These are phyloP conservation scores for Neurospora tetraspora DNA, from an alignment of 495 filamentous ascomycete genomes.

Conservation along the genomic window DNA sequence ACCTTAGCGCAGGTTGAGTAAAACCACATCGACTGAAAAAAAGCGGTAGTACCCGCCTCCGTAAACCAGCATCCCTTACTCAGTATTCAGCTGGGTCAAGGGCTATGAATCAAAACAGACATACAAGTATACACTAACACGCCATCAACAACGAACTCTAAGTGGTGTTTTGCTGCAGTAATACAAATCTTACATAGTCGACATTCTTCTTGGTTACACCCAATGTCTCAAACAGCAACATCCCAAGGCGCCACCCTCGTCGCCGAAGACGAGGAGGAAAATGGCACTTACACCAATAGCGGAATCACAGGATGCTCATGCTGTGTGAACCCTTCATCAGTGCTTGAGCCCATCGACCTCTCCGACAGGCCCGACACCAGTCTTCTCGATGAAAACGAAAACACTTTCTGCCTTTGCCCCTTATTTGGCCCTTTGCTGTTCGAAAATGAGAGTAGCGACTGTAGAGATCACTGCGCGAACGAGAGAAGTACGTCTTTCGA, in stretches of 20 bases:
- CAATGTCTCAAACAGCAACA: background rate
- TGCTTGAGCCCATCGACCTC: background rate
- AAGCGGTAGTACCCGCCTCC: background rate
- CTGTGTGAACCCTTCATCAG: background rate
- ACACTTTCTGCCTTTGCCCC: constrained; percentile 56
- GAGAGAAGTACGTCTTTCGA: constrained; percentile 51
- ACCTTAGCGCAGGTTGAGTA: no score
- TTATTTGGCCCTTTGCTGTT: constrained; percentile 73
- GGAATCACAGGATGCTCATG: background rate
- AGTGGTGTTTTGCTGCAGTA: background rate
- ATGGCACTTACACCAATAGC: background rate
- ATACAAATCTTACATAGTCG: background rate
- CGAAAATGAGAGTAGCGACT: constrained; percentile 79
- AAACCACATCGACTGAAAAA: no score
- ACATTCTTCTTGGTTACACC: background rate
- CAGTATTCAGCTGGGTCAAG: background rate
- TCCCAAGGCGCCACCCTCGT: background rate
- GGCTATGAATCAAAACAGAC: background rate
- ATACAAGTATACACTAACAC: no score
- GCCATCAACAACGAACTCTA: background rate
- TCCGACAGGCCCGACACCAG: background rate
- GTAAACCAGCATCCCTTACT: background rate
- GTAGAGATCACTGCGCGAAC: constrained; percentile 72
- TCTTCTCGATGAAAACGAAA: background rate
- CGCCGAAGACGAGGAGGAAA: background rate